Evolutionary conservation across 345 rosid species (phyloP).

Genomic region (Limnanthes douglasii): DNA sequence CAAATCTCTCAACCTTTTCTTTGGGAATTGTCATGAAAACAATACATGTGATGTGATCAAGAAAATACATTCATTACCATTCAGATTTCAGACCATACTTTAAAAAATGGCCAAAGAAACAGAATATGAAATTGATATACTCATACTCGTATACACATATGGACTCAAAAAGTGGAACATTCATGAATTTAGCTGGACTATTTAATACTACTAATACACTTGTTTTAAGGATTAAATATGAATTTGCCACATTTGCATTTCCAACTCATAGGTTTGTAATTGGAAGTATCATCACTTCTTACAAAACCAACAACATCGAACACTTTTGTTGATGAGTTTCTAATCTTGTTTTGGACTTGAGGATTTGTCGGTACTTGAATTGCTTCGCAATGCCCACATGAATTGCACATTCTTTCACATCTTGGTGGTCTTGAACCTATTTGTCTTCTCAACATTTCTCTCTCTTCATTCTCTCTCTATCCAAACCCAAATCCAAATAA

Average conservation of each 20-base stretch:
- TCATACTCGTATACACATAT: too few species aligned
- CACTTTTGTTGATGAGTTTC: conserved; percentile 10
- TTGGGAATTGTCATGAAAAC: too few species aligned
- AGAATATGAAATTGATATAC: too few species aligned
- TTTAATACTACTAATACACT: too few species aligned
- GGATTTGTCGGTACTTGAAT: conserved; percentile 87
- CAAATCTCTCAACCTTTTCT: too few species aligned
- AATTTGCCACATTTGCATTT: conserved; percentile 89
- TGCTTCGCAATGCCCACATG: conserved; percentile 73
- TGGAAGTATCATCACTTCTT: conserved; percentile 49
- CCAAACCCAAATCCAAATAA: conserved; percentile 7
- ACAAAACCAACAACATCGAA: conserved; percentile 20
- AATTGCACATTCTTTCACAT: conserved; percentile 67
- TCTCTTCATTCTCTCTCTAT: conserved; percentile 18
- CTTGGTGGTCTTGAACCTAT: conserved; percentile 92
- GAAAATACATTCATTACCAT: too few species aligned
- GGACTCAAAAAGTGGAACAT: too few species aligned
- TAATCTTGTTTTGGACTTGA: conserved; percentile 17
- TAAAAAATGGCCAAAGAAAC: too few species aligned
- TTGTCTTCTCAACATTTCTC: conserved; percentile 29
- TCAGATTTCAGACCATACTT: too few species aligned
- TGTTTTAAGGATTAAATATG: conserved; percentile 61
- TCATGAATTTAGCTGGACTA: too few species aligned
- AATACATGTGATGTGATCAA: too few species aligned
- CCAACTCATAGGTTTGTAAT: conserved; percentile 94